Evolutionary conservation across 768 basidiomycete species (phyloP), one percentile per base, ranked within the genome.

Genomic region (Polyporus arcularius): DNA sequence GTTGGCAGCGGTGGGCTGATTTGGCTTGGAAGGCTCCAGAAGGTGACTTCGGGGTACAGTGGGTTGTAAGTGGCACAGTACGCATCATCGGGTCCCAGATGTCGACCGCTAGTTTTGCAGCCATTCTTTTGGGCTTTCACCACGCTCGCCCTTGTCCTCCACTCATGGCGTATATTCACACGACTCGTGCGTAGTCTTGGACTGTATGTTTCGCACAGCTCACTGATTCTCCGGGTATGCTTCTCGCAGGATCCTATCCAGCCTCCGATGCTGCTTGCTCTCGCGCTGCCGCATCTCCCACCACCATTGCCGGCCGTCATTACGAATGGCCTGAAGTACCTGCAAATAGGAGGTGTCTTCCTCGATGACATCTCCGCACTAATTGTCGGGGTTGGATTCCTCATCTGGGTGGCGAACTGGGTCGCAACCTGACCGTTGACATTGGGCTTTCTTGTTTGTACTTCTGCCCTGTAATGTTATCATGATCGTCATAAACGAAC

Each of bases 71-170:
- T 77, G 9, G 49, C 10, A 38, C 56, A 35, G 11, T 26, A 26
- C 21, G 21, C 21, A 26, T 26, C 21, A 26, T 26, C 21, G 21
- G 21, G 21, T 26, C 21, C 21, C 21, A 26, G 21, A 35, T 1
- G 7, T 35, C 3, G 1, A 35, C 35, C 35, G 1, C 11, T 11
- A 11, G 35, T 7, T 35, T 35, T 45, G 18, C 40, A 92, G 90
- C 86, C 89, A 1, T 90, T 94, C 76, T 90, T 93, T 71, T 92
- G 89, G 89, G 87, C 83, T 8, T 92, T 93, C 61, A 82, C 84
- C 41, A 88, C 91, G 0, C 70, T 93, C 4, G 83, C 92, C 65
- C 77, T 92, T 26, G 79, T 80, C 18, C 68, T 94, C 46, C 89
- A 92, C 66, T 90, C 91, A 9, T 68, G 86, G 64, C 84, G 86